Evolutionary conservation across 257 asterid species (phyloP).

Genomic region (Solanum virginianum): DNA sequence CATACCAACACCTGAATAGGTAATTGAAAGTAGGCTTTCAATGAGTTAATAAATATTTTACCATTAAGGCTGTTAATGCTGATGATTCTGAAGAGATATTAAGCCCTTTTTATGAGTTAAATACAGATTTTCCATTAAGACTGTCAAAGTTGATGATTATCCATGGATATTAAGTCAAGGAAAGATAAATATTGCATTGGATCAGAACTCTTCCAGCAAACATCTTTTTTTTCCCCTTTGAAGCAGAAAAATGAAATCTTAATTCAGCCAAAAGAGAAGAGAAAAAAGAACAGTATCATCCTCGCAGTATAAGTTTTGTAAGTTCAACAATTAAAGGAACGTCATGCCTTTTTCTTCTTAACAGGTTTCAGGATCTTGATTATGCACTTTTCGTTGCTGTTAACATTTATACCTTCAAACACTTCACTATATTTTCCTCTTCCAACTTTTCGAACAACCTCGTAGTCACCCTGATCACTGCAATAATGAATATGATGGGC

Average conservation of each 20-base stretch:
- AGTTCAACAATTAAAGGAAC: background rate
- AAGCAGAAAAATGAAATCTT: background rate
- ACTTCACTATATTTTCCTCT: conserved; percentile 40
- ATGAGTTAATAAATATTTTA: background rate
- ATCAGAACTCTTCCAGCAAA: background rate
- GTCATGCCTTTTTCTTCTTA: conserved; percentile 29
- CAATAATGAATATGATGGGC: background rate
- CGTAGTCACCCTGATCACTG: conserved; percentile 34
- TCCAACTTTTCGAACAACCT: conserved; percentile 36
- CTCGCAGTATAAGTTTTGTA: background rate
- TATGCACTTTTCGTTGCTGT: conserved; percentile 21
- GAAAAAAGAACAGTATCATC: background rate
- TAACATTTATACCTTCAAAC: conserved; percentile 26
- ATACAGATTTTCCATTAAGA: background rate
- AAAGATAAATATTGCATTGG: background rate
- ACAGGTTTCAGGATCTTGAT: conserved; percentile 36
- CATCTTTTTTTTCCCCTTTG: background rate
- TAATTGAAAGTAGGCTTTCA: background rate
- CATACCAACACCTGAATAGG: background rate
- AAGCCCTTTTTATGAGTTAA: background rate
- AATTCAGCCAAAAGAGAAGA: background rate
- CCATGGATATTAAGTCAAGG: background rate
- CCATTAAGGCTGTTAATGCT: background rate
- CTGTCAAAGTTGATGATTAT: background rate
- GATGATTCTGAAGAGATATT: background rate